Base-by-base conservation (phyloP, 306 rosid genomes). In the Hippophae rhamnoides region DNA sequence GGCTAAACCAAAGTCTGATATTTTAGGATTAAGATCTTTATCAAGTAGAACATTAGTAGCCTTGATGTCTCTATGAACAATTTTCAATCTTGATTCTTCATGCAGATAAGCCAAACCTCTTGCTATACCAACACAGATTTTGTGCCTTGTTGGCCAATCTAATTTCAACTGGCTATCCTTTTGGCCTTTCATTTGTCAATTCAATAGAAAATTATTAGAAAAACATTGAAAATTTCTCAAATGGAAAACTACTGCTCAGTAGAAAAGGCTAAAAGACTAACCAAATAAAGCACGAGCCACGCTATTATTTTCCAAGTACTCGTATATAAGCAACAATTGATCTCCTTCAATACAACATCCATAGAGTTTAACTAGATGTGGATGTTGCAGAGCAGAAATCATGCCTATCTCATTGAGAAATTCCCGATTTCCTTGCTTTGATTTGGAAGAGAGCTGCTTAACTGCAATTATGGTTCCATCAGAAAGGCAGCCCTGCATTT, bases 11-110 rank as follows among this genome's bases (percentile, higher is more conserved):
- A 75, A 75, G 76, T 75, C 69, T 0, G 80, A 75, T 60, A 75
- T 75, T 58, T 75, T 75, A 0, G 76, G 66, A 43, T 45, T 56
- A 8, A 75, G 73, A 64, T 67, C 51, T 70, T 70, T 72, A 70
- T 70, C 77, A 52, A 78, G 74, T 10, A 78, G 43, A 5, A 78
- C 57, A 47, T 78, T 78, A 56, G 83, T 64, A 50, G 74, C 80
- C 69, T 78, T 78, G 54, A 78, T 78, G 52, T 78, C 79, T 58
- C 83, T 68, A 61, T 78, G 83, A 63, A 78, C 79, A 10, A 75
- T 66, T 53, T 69, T 69, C 57, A 75, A 23, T 66, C 65, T 69
- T 23, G 79, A 75, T 52, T 75, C 80, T 41, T 75, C 76, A 62
- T 75, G 80, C 6, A 70, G 69, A 52, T 51, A 67, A 53, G 56